Conservation (phyloP, 2,329 filamentous ascomycete genomes). For the Penicillium sp. region DNA sequence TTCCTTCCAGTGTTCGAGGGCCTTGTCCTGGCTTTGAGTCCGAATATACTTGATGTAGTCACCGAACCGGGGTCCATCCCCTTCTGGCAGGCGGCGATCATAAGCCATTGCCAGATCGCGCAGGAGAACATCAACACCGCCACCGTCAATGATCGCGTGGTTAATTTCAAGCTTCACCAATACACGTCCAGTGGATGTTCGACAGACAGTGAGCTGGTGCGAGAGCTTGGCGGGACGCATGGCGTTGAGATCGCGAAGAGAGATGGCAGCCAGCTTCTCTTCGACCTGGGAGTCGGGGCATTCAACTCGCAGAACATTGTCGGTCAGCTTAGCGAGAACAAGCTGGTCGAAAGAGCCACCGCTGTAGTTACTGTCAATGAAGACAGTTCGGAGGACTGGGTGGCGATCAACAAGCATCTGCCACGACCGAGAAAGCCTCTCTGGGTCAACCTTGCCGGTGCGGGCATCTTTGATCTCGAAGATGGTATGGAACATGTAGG, state of each 20-base stretch:
- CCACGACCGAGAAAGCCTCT: constrained; percentile 33
- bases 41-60: constrained; percentile 38
- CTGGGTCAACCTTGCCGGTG: constrained; percentile 23
- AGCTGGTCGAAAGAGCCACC: constrained; percentile 38
- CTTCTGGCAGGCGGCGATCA: constrained; percentile 25
- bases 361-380: constrained; percentile 34
- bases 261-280: constrained; percentile 26
- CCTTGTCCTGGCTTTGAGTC: constrained; percentile 24
- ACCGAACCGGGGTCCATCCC: constrained; percentile 31
- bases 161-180: constrained; percentile 38
- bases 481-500: constrained; percentile 36
- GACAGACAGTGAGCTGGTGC: constrained; percentile 36
- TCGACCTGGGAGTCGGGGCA: constrained; percentile 28
- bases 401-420: constrained; percentile 32
- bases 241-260: constrained; percentile 25
- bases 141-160: constrained; percentile 38
- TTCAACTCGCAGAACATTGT: constrained; percentile 28
- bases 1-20: constrained; percentile 33
- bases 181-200: constrained; percentile 27
- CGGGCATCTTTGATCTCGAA: constrained; percentile 30
- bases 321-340: constrained; percentile 28
- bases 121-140: constrained; percentile 32
- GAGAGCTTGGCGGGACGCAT: constrained; percentile 27
- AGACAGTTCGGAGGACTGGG: constrained; percentile 32
- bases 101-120: constrained; percentile 33